Evolutionary conservation across 805 yeast genomes (phyloP).

Genomic region (Cyberlindnera veronae): DNA sequence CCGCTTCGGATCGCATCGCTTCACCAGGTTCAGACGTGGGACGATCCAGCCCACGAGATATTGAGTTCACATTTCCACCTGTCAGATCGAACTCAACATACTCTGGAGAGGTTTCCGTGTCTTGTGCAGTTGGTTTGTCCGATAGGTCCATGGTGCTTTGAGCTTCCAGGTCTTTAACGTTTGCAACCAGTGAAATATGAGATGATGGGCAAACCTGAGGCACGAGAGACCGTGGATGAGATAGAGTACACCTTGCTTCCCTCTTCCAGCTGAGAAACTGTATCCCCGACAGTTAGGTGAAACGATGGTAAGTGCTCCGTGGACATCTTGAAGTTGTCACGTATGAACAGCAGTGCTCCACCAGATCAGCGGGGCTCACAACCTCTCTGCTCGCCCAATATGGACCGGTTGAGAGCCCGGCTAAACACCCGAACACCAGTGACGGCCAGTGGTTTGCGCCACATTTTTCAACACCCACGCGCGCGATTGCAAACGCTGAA

Average conservation of each 20-base stretch:
- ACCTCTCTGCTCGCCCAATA: neutral
- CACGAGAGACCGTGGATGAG: no score
- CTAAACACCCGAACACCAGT: slow-evolving; percentile 6
- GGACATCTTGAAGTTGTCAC: no score
- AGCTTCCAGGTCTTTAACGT: no score
- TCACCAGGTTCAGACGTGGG: neutral
- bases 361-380: neutral
- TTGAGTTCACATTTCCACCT: slow-evolving; percentile 6
- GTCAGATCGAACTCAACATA: slow-evolving; percentile 36
- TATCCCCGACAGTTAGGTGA: no score
- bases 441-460: slow-evolving; percentile 6
- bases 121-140: neutral
- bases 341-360: no score
- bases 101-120: neutral
- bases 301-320: no score
- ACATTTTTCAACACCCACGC: slow-evolving; percentile 4
- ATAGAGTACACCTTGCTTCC: no score
- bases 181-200: no score
- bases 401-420: neutral
- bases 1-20: neutral
- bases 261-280: no score
- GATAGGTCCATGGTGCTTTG: neutral
- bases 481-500: slow-evolving; percentile 1
- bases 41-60: neutral
- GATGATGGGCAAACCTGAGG: no score